phyloP scores from a whole-genome alignment of 495 filamentous ascomycete species.

The Thermothielavioides terrestris region DNA sequence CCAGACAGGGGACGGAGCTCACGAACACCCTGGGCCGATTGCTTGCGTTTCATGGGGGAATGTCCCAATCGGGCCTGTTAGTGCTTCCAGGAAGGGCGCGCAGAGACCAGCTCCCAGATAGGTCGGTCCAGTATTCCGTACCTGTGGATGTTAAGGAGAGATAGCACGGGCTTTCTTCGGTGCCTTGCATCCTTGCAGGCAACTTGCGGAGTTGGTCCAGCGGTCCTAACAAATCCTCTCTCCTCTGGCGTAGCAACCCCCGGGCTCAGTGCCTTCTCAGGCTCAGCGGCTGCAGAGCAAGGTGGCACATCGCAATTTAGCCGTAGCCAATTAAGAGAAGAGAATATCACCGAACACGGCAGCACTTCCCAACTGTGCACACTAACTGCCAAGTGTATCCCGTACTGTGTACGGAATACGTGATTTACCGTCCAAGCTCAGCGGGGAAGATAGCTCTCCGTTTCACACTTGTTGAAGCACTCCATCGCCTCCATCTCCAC shows the following conservation, averaged over 20 bases:
- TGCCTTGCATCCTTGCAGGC: not conserved
- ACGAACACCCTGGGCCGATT: constrained; percentile 7
- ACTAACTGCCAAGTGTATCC: too few relatives aligned
- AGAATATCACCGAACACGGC: constrained; percentile 24
- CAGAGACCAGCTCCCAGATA: too few relatives aligned
- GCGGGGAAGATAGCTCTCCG: too few relatives aligned
- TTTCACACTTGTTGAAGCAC: too few relatives aligned
- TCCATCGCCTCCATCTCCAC: too few relatives aligned
- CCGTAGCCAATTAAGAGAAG: constrained; percentile 26
- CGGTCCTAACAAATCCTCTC: not conserved
- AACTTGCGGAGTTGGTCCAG: not conserved
- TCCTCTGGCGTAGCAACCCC: constrained; percentile 7
- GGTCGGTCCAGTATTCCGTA: too few relatives aligned
- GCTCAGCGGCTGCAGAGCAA: constrained; percentile 13
- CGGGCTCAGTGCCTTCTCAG: not conserved
- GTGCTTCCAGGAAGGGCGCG: constrained; percentile 11
- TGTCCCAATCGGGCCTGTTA: constrained; percentile 30
- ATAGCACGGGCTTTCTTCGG: constrained; percentile 16
- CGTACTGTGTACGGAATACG: too few relatives aligned
- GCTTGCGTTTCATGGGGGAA: constrained; percentile 23
- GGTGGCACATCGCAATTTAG: constrained; percentile 31
- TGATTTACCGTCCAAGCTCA: too few relatives aligned
- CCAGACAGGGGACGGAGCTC: not conserved
- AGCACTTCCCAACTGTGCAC: too few relatives aligned
- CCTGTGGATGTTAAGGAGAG: not conserved